A percentile compares a stretch with the other conserved stretches of the same genome.
These are phyloP conservation scores for Sphaerostilbella broomeana DNA, from an alignment of 2,329 filamentous ascomycete species.

Conservation along the genomic window DNA sequence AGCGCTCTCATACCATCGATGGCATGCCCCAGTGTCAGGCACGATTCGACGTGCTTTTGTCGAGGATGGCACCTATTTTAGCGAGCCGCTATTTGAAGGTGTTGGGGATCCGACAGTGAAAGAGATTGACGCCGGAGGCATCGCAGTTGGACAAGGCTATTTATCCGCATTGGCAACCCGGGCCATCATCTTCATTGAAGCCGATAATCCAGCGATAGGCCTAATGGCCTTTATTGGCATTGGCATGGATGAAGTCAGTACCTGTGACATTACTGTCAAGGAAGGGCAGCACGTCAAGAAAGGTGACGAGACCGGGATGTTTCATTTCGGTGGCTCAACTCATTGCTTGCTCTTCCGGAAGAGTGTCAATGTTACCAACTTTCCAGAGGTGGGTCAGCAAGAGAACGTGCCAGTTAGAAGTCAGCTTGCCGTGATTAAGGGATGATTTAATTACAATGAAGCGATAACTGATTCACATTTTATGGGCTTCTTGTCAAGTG, in stretches of 20 bases:
- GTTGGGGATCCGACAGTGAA: slow-evolving; percentile 23
- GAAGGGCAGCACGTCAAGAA: slow-evolving; percentile 60
- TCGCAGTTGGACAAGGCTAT: slow-evolving; percentile 56
- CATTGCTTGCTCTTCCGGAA: slow-evolving; percentile 62
- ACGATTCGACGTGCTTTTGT: slow-evolving; percentile 51
- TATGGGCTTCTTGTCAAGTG: too few relatives aligned
- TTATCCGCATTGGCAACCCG: slow-evolving; percentile 61
- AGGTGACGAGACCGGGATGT: slow-evolving; percentile 70
- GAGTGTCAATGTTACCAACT: slow-evolving; percentile 41
- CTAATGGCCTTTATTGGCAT: slow-evolving; percentile 64
- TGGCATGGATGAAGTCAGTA: slow-evolving; percentile 71
- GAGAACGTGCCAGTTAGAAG: slow-evolving; percentile 35
- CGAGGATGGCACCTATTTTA: slow-evolving; percentile 61
- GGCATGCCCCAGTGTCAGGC: slow-evolving; percentile 63
- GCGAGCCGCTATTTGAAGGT: slow-evolving; percentile 43
- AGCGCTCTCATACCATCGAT: slow-evolving; percentile 63
- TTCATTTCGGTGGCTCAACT: slow-evolving; percentile 70
- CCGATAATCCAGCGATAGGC: slow-evolving; percentile 60
- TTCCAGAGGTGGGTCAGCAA: slow-evolving; percentile 29
- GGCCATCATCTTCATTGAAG: slow-evolving; percentile 63
- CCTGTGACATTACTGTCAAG: slow-evolving; percentile 63
- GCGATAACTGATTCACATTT: too few relatives aligned
- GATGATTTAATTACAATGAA: too few relatives aligned
- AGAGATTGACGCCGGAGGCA: slow-evolving; percentile 35
- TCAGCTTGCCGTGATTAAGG: slow-evolving; percentile 29